Evolutionary conservation across 768 basidiomycete species (phyloP), one percentile per base, ranked within the genome.

Genomic region (Sarcodon aspratus): DNA sequence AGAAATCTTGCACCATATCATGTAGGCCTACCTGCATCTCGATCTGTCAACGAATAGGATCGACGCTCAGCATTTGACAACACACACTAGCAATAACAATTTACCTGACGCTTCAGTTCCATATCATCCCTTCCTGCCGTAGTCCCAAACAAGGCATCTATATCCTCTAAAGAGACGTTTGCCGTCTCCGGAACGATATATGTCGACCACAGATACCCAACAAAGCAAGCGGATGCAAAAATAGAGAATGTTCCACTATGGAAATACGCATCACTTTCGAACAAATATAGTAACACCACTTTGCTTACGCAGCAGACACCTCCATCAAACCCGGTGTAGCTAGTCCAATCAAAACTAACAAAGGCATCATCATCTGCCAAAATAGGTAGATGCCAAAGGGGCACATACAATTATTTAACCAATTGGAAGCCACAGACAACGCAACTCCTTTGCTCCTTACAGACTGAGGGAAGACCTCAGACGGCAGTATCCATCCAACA

Each of bases 361-460:
- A 18, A 33, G n/a, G 10, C 46, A 33, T 47, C 17, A 51, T 12
- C 6, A 11, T 46, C 33, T 13, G 33, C 3, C 31, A 44, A 45
- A 45, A 33, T 36, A 31, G n/a, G 7, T n/a, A 7, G 6, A 49
- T 5, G 10, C 9, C 33, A 37, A 10, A 9, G 17, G 10, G 33
- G 7, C n/a, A 55, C 65, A 36, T 47, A 67, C 66, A 91, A 50
- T 91, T 91, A 57, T 90, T 90, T 21, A 76, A 56, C 88, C 88
- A 91, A 54, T 86, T 87, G n/a, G 83, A 85, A 3, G 86, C 83
- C 1, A 89, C 91, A 15, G 86, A 80, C 17, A 94, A 57, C 18
- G 88, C 78, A 5, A 92, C 89, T 44, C 91, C 91, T 59, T 81
- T 82, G 55, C 85, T 82, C 52, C 89, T 72, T 66, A 86, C 73